phyloP scores from a whole-genome alignment of 345 rosid genomes.

The Ceriops zippeliana region DNA sequence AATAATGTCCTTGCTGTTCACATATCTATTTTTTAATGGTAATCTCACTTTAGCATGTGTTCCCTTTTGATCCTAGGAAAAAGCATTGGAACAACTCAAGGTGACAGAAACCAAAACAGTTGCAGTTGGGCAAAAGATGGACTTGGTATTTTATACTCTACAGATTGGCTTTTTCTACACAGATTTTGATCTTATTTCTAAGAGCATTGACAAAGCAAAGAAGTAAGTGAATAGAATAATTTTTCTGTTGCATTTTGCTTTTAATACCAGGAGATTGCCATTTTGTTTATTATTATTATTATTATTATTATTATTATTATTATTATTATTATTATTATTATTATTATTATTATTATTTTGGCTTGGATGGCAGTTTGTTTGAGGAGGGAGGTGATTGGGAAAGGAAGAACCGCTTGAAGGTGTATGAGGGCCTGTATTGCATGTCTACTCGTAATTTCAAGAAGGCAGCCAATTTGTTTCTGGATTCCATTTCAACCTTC shows the following conservation, averaged over 20 bases:
- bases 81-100: constrained; percentile 92
- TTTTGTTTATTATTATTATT: constrained; percentile 2
- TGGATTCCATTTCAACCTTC: constrained; percentile 97
- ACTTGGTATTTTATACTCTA: constrained; percentile 79
- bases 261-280: background rate
- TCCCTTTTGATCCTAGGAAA: constrained; percentile 46
- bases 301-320: constrained; percentile 3
- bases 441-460: constrained; percentile 85
- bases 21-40: constrained; percentile 7
- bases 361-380: constrained; percentile 61
- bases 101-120: constrained; percentile 94
- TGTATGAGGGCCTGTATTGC: constrained; percentile 91
- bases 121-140: constrained; percentile 99
- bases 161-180: constrained; percentile 88
- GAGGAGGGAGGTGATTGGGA: constrained; percentile 99
- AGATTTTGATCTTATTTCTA: constrained; percentile 92
- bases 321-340: background rate
- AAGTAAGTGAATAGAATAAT: constrained; percentile 43
- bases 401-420: constrained; percentile 95
- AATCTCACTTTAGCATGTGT: constrained; percentile 9
- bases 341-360: background rate
- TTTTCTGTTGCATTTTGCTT: background rate
- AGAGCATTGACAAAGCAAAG: constrained; percentile 97
- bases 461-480: constrained; percentile 84
- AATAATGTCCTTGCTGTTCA: constrained; percentile 5